phyloP scores from a whole-genome alignment of 371 early-diverging fungal genomes.

The Mortierella sp. region DNA sequence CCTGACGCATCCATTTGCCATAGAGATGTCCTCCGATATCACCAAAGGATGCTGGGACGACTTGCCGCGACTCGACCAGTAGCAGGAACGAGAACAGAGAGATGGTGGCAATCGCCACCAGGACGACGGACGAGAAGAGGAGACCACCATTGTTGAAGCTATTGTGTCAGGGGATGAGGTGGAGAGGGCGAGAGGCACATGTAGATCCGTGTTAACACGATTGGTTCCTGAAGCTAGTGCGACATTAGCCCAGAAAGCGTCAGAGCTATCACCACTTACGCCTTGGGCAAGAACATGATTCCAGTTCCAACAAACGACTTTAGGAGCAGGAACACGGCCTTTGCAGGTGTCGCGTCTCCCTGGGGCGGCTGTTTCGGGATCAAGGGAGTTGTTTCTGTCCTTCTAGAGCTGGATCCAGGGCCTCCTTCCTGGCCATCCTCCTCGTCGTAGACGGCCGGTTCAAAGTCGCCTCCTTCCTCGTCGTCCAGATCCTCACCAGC shows the following conservation, averaged over 20 bases:
- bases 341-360: constrained; percentile 80
- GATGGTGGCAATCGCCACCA: constrained; percentile 65
- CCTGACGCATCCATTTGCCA: constrained; percentile 74
- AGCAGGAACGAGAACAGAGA: constrained; percentile 71
- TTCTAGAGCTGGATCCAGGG: constrained; percentile 33
- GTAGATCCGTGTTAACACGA: no score
- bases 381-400: constrained; percentile 65
- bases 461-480: constrained; percentile 80
- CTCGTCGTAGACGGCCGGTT: constrained; percentile 61
- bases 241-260: background rate
- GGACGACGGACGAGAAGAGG: constrained; percentile 65
- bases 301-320: constrained; percentile 93
- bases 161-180: background rate
- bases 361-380: constrained; percentile 66
- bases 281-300: constrained; percentile 84
- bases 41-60: constrained; percentile 72
- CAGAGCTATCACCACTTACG: constrained; percentile 53
- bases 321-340: constrained; percentile 84
- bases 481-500: constrained; percentile 93
- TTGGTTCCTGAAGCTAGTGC: background rate
- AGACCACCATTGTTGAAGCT: constrained; percentile 79
- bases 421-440: constrained; percentile 51
- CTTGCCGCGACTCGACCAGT: constrained; percentile 68
- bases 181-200: no score
- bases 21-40: constrained; percentile 81